Conservation (phyloP, 208 protist genomes). For the Naegleria fowleri region DNA sequence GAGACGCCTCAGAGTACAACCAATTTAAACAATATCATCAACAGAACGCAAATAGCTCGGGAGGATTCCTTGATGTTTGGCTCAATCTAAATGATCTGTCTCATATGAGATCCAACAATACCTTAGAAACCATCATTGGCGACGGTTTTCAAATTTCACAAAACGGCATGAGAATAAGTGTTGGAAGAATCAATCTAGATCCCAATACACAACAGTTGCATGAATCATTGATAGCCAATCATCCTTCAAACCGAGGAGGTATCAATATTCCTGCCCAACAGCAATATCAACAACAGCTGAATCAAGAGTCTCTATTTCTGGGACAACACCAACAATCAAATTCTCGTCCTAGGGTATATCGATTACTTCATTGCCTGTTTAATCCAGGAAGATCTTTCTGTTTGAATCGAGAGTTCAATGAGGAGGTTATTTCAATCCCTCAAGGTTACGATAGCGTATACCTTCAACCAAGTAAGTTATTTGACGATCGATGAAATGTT, state of each 20-base stretch:
- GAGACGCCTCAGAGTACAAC: not conserved
- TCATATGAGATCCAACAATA: not conserved
- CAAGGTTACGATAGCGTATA: not conserved
- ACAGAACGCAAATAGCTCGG: not conserved
- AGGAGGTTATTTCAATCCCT: not conserved
- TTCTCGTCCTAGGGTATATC: not conserved
- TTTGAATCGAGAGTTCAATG: not conserved
- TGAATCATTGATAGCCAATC: not conserved
- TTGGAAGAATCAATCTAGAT: not conserved
- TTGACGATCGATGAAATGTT: no score
- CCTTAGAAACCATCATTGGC: not conserved
- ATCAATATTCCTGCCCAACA: not conserved
- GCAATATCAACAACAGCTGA: no score
- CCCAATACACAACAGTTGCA: not conserved
- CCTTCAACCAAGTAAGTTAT: not conserved
- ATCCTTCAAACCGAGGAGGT: not conserved
- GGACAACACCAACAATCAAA: not conserved
- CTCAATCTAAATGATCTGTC: not conserved
- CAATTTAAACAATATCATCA: not conserved
- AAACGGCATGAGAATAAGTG: not conserved
- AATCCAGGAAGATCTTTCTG: not conserved
- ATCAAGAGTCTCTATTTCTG: not conserved
- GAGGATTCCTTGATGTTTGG: slow-evolving; percentile 9
- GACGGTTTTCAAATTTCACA: not conserved
- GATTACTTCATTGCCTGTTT: not conserved